Conservation (phyloP, 768 basidiomycete species). For the Sistotremastrum niveocremeum region DNA sequence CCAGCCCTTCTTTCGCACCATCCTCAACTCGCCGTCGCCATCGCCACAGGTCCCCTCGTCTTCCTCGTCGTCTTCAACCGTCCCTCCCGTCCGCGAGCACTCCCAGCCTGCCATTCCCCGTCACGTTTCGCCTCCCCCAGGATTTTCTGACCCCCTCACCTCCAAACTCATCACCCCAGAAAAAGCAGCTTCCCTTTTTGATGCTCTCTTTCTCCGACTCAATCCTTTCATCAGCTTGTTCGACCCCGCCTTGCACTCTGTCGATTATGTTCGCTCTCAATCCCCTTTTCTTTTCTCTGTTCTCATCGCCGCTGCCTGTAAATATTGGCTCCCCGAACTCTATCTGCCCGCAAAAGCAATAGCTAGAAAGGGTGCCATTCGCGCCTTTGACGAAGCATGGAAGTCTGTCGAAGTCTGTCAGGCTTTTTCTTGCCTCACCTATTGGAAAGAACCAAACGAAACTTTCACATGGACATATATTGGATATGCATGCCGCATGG, state of each 20-base stretch:
- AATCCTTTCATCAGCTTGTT: constrained; percentile 86
- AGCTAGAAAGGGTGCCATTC: constrained; percentile 59
- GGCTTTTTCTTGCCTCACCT: constrained; percentile 77
- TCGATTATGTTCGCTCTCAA: constrained; percentile 61
- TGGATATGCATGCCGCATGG: constrained; percentile 81
- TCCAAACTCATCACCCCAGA: constrained; percentile 57
- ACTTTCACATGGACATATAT: constrained; percentile 83
- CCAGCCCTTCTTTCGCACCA: constrained; percentile 72
- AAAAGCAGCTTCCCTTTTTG: constrained; percentile 61
- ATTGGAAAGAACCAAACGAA: constrained; percentile 84
- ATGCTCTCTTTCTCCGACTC: constrained; percentile 66
- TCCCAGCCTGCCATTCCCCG: constrained; percentile 2
- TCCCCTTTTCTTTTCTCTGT: constrained; percentile 79
- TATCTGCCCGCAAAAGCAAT: constrained; percentile 59
- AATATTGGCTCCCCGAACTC: constrained; percentile 61
- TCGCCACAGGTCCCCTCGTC: constrained; percentile 20
- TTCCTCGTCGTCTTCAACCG: constrained; percentile 20
- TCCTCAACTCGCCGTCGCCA: constrained; percentile 59
- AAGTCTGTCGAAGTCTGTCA: constrained; percentile 81
- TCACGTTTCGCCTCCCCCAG: constrained; percentile 22
- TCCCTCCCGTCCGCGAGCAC: constrained; percentile 1
- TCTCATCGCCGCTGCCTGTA: constrained; percentile 72
- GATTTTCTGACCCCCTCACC: constrained; percentile 53
- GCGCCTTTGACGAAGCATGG: constrained; percentile 67
- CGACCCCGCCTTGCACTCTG: constrained; percentile 75